A percentile compares a stretch with the other conserved stretches of the same genome.
These are phyloP conservation scores for Durusdinium trenchii DNA, from an alignment of 73 alveolate genomes.

Conservation along the genomic window DNA sequence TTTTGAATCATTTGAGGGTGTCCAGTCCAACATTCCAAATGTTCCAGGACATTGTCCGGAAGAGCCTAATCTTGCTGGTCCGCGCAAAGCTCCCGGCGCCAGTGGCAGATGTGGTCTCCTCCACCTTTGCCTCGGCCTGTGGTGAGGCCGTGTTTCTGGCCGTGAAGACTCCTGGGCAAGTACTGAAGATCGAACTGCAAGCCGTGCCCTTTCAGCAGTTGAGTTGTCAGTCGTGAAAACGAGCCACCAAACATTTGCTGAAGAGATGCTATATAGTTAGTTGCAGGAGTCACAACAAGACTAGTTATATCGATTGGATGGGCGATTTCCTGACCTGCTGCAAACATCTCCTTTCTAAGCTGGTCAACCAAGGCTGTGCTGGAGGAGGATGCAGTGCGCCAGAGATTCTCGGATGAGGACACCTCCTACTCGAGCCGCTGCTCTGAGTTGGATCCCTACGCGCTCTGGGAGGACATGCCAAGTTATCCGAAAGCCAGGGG, in stretches of 20 bases:
- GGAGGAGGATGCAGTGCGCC: slow-evolving; percentile 66
- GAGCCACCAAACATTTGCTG: too few species aligned
- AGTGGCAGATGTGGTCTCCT: slow-evolving; percentile 50
- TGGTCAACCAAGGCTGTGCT: too few species aligned
- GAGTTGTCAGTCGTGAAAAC: too few species aligned
- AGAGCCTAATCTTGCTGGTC: slow-evolving; percentile 28
- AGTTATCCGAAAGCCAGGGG: background rate
- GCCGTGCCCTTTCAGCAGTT: too few species aligned
- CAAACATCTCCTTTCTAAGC: too few species aligned
- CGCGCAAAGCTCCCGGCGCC: slow-evolving; percentile 39
- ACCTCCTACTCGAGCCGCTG: slow-evolving; percentile 12
- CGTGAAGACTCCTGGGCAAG: slow-evolving; percentile 77
- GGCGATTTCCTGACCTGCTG: too few species aligned
- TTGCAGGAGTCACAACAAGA: too few species aligned
- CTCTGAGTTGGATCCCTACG: background rate
- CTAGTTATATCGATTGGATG: too few species aligned
- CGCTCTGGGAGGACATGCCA: slow-evolving; percentile 7
- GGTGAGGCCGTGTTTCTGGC: slow-evolving; percentile 83
- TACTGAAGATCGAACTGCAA: slow-evolving; percentile 64
- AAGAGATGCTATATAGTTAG: too few species aligned
- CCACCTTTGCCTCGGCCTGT: slow-evolving; percentile 80
- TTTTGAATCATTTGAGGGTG: too few species aligned
- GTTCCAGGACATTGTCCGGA: slow-evolving; percentile 52
- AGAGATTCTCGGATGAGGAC: slow-evolving; percentile 50
- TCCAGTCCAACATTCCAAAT: background rate